Evolutionary conservation across 2,329 filamentous ascomycete species (phyloP).

Genomic region (Falciphora oryzae): DNA sequence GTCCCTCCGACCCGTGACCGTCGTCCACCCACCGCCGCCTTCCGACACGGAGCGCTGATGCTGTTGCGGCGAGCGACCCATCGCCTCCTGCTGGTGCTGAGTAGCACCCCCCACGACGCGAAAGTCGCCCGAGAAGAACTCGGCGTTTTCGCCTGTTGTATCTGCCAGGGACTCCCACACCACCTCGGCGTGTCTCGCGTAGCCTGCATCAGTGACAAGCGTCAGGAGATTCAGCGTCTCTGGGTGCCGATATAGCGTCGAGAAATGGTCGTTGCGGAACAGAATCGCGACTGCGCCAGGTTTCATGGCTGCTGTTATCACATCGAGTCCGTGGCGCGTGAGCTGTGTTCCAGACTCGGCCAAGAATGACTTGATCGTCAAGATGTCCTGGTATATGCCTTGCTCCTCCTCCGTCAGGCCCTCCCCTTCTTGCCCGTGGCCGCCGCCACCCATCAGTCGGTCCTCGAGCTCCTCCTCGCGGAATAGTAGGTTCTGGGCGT

Average conservation of each 20-base stretch:
- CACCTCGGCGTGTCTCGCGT: constrained; percentile 79
- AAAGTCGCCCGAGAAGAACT: constrained; percentile 89
- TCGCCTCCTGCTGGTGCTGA: constrained; percentile 13
- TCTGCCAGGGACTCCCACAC: constrained; percentile 95
- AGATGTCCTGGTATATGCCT: constrained; percentile 73
- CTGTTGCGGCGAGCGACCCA: background rate
- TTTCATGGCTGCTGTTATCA: constrained; percentile 62
- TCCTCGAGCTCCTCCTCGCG: constrained; percentile 82
- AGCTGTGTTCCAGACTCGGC: constrained; percentile 76
- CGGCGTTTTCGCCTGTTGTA: constrained; percentile 73
- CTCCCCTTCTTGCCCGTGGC: constrained; percentile 23
- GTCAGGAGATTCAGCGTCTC: constrained; percentile 69
- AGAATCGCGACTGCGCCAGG: constrained; percentile 83
- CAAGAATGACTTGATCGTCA: constrained; percentile 80
- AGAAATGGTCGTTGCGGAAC: constrained; percentile 97
- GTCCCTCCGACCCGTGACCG: constrained; percentile 4
- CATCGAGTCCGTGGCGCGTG: constrained; percentile 72
- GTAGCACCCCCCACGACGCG: constrained; percentile 63
- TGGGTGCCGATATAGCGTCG: constrained; percentile 86
- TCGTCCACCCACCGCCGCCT: constrained; percentile 7
- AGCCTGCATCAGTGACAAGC: constrained; percentile 89
- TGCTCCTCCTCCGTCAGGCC: constrained; percentile 70
- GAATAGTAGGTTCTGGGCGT: constrained; percentile 84
- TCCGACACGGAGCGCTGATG: constrained; percentile 15
- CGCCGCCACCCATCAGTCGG: constrained; percentile 52